Evolutionary conservation across 352 stramenopile genomes (phyloP).

Genomic region (Peronospora farinosa): DNA sequence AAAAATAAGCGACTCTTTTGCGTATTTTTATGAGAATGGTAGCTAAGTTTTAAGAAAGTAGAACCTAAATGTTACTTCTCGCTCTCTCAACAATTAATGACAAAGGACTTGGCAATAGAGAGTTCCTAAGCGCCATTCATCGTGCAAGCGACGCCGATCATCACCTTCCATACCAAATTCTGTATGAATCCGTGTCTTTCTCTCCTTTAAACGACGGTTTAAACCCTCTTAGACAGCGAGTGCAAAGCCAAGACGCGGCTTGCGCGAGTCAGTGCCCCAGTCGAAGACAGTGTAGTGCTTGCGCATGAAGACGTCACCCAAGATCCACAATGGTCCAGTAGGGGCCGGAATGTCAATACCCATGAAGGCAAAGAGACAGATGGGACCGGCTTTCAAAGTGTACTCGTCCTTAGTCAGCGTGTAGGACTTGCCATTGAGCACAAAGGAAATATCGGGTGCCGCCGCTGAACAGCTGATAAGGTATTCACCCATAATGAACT

Average conservation of each 20-base stretch:
- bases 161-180: neutral
- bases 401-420: conserved; percentile 90
- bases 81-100: too few relatives aligned
- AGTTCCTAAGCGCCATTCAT: conserved; percentile 17
- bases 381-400: conserved; percentile 85
- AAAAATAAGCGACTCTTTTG: too few relatives aligned
- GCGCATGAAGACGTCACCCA: conserved; percentile 94
- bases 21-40: too few relatives aligned
- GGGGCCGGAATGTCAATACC: conserved; percentile 90
- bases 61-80: too few relatives aligned
- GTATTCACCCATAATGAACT: conserved; percentile 92
- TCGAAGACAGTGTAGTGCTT: conserved; percentile 95
- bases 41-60: too few relatives aligned
- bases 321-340: conserved; percentile 66
- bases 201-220: too few relatives aligned
- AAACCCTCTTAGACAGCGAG: conserved; percentile 48
- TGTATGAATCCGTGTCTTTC: neutral
- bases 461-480: conserved; percentile 90
- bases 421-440: conserved; percentile 88
- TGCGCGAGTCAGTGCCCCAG: conserved; percentile 65
- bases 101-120: conserved; percentile 10
- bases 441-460: conserved; percentile 90
- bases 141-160: conserved; percentile 10
- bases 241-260: conserved; percentile 84
- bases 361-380: conserved; percentile 95